Percentiles rank a stretch among this genome's conserved stretches.
phyloP scores from a whole-genome alignment of 257 asterid genomes.

The Petrea volubilis region DNA sequence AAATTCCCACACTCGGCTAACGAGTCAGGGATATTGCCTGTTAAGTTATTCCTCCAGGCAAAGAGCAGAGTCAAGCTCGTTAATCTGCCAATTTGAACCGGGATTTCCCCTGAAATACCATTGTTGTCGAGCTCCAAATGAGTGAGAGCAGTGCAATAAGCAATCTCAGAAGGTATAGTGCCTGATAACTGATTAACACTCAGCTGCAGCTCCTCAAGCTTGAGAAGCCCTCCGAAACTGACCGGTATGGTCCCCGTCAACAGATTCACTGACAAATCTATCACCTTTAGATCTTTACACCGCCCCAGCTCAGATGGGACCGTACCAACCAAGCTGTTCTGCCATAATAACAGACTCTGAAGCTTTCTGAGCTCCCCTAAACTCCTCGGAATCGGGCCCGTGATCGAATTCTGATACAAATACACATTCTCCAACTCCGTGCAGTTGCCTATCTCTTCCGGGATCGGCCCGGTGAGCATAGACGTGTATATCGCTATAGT shows the following conservation, averaged over 20 bases:
- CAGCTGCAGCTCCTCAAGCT: slow-evolving; percentile 77
- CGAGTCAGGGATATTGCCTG: slow-evolving; percentile 79
- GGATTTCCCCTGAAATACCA: slow-evolving; percentile 71
- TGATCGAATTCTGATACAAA: slow-evolving; percentile 76
- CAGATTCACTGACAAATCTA: slow-evolving; percentile 80
- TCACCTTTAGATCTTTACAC: slow-evolving; percentile 58
- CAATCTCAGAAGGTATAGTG: slow-evolving; percentile 65
- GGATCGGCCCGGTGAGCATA: slow-evolving; percentile 74
- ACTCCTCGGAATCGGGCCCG: slow-evolving; percentile 66
- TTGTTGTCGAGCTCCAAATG: slow-evolving; percentile 94
- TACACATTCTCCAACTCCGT: slow-evolving; percentile 71
- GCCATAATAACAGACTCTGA: slow-evolving; percentile 66
- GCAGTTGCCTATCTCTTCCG: slow-evolving; percentile 87
- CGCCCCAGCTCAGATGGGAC: slow-evolving; percentile 72
- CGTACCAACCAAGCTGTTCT: slow-evolving; percentile 72
- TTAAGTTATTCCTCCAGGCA: slow-evolving; percentile 90
- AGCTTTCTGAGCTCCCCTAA: slow-evolving; percentile 70
- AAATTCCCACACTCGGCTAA: slow-evolving; percentile 65
- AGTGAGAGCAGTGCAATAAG: slow-evolving; percentile 64
- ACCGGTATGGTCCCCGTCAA: slow-evolving; percentile 70
- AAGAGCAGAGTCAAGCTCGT: slow-evolving; percentile 64
- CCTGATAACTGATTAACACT: slow-evolving; percentile 88
- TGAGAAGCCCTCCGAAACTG: slow-evolving; percentile 54
- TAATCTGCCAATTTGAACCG: slow-evolving; percentile 59
- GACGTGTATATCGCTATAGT: slow-evolving; percentile 82